Base-by-base conservation (phyloP, 2,329 filamentous ascomycete genomes). In the Clonostachys byssicola region DNA sequence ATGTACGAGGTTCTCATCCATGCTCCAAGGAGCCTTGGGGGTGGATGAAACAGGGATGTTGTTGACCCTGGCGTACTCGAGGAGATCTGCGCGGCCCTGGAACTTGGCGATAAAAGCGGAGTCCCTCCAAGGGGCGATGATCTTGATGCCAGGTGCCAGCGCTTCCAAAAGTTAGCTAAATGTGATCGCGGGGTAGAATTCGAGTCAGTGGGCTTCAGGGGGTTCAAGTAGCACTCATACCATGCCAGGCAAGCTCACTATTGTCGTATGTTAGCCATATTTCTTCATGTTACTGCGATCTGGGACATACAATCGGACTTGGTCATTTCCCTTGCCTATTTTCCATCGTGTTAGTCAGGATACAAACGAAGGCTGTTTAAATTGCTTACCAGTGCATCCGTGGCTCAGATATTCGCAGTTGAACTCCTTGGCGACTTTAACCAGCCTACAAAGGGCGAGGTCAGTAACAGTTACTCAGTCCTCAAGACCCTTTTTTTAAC, bases 31-130 rank as follows among this genome's bases (percentile, higher is more conserved):
- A 71, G 85, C 85, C 61, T 81, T 80, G 74, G 87, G 88, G 56
- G 85, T 89, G 58, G 81, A 85, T 36, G 78, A 82, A 52, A 90
- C 86, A 45, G 87, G 86, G 53, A 90, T 88, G 63, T 77, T 77
- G 56, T 80, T 75, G 62, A 79, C 65, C 14, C 70, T 75, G 44
- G 87, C 87, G 61, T 85, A 91, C 63, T 88, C 79, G 46, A 91
- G 78, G 42, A 90, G 78, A 62, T 88, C 86, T 54, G 83, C 75
- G 48, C 87, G 82, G 58, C 87, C 86, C 67, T 42, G 40, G 13
- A 40, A 40, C 17, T 17, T n/a, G 14, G 14, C 36, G 17, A 40
- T 40, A 17, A 40, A 40, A n/a, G 14, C 36, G 36, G 36, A 17
- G 36, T n/a, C 17, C 36, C 42, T n/a, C 86, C 86, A 90, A 33